Evolutionary conservation across 371 early-diverging fungal genomes (phyloP), one percentile per base, ranked within the genome.

Genomic region (Mortierella polycephala): DNA sequence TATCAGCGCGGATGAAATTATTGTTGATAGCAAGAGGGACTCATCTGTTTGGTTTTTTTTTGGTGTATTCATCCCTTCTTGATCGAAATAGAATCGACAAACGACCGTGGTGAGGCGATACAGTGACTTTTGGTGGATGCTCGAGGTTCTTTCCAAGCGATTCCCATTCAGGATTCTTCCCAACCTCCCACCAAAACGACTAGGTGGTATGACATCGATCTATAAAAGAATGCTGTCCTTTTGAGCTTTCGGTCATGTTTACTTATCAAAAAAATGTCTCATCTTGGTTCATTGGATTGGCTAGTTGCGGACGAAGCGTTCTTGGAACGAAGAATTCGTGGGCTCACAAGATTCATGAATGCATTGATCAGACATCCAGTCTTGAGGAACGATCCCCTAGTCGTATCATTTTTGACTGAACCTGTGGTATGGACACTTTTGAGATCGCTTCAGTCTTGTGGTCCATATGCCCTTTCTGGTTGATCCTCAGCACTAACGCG

Each of bases 61-160:
- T 16, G 51, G 41, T 42, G 20, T 54, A 18, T 42, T 67, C 16
- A 30, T 11, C n/a, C 47, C 60, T 21, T 10, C 45, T 44, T 49
- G 9, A 30, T 30, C 30, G 30, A 30, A 30, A 30, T 84, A 93
- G 82, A 84, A 86, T 55, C 85, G 86, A 20, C 79, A 83, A 18
- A 81, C 88, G 5, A 85, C 83, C 49, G 95, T 94, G 1, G 73
- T 90, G 30, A 86, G 96, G 14, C 86, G 96, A 62, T 96, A 93
- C 74, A 94, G 92, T 67, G 96, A 96, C 76, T 95, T 96, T 74
- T 89, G 88, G 83, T 94, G 95, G 95, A 74, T 96, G 50, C 85
- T 88, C 66, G 93, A 93, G 54, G 83, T 90, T 16, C 74, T 96
- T 9, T 59, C 84, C 30, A 92, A 88, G 62, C 79, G 91, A 59